A percentile compares a stretch with the other conserved stretches of the same genome.
Evolutionary conservation across 2,329 filamentous ascomycete species (phyloP).

Genomic region (Zymoseptoria tritici): DNA sequence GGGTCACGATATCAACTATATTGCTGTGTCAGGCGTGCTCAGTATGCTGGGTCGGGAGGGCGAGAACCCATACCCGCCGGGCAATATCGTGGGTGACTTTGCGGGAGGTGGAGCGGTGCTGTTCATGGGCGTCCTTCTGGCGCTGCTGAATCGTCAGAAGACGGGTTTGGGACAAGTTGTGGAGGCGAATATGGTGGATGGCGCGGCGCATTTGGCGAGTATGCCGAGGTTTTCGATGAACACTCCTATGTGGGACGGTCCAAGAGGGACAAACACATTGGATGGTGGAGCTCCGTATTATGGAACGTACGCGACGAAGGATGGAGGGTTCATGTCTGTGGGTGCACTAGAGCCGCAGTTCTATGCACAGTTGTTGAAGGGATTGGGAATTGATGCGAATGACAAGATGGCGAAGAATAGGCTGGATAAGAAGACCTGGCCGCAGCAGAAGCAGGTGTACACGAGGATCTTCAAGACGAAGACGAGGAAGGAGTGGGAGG

Average conservation of each 20-base stretch:
- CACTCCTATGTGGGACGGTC: constrained; percentile 53
- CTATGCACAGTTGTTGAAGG: constrained; percentile 59
- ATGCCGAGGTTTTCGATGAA: constrained; percentile 65
- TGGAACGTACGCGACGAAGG: constrained; percentile 76
- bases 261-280: constrained; percentile 67
- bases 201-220: constrained; percentile 67
- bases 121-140: constrained; percentile 74
- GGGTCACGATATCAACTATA: constrained; percentile 94
- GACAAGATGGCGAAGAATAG: constrained; percentile 41
- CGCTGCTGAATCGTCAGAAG: constrained; percentile 58
- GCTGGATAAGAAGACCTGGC: constrained; percentile 59
- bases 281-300: constrained; percentile 87
- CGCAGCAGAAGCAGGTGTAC: constrained; percentile 55
- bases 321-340: constrained; percentile 73
- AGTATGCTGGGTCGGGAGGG: constrained; percentile 63
- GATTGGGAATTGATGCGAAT: constrained; percentile 51
- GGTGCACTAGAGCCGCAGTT: constrained; percentile 87
- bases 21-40: constrained; percentile 76
- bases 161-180: constrained; percentile 77
- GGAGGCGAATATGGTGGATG: constrained; percentile 96
- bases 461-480: constrained; percentile 58
- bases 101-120: constrained; percentile 79
- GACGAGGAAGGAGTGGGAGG: constrained; percentile 74
- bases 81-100: constrained; percentile 83
- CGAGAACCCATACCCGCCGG: constrained; percentile 68